Evolutionary conservation across 2,329 filamentous ascomycete species (phyloP), one percentile per base, ranked within the genome.

Genomic region (Sarocladiaceae sp.): DNA sequence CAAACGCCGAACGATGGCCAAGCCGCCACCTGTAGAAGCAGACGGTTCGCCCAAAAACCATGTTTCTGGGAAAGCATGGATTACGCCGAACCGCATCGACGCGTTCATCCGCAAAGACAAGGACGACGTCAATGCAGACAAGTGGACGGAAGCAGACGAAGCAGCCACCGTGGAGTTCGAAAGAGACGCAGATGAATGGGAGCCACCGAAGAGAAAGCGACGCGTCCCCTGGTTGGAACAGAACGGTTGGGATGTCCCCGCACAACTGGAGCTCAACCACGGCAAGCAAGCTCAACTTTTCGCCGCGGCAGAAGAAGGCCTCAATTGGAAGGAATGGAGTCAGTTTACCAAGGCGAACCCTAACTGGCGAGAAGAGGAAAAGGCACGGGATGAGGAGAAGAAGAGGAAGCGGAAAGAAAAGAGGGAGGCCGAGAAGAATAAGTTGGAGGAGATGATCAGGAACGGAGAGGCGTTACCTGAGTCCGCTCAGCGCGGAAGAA

Each of bases 61-160:
- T 17, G 5, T n/a, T n/a, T 6, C 6, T 5, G 7, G 33, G 15
- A 22, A 26, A n/a, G 8, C 23, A 11, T 44, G 22, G 40, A 22
- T 22, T 5, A 13, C 23, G 7, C 40, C 40, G 23, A 26, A 20
- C 17, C 40, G 40, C 20, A 22, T 44, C 11, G 40, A 44, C 23
- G 17, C 20, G 13, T 44, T 26, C 12, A n/a, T 44, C 22, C 11
- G 28, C 22, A 26, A n/a, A 5, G 6, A 4, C 5, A 4, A 7
- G 18, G 40, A 44, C 15, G 10, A 44, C n/a, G 4, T 23, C 22
- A 23, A 44, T 3, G 20, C 26, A 7, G 40, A 44, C 40, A 44
- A 44, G 17, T 44, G 40, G 40, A 44, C 22, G 13, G 20, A 26
- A 44, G 40, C 22, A n/a, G 40, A 44, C 40, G 40, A 44, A n/a